Conservation (phyloP, 345 rosid genomes). For the Salix koriyanagi region DNA sequence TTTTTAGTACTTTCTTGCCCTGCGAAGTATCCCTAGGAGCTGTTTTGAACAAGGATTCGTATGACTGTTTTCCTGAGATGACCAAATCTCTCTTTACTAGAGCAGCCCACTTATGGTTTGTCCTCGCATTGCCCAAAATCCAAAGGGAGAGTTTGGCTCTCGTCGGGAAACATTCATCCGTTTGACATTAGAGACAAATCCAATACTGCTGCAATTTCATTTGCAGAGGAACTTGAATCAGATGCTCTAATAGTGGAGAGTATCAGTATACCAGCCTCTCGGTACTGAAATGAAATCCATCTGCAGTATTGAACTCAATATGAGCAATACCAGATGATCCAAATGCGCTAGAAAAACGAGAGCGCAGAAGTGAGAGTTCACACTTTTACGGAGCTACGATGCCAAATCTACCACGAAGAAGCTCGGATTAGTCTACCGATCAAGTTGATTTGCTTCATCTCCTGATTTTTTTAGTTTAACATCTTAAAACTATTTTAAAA, state of each 20-base stretch:
- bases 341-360: constrained; percentile 63
- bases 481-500: no score
- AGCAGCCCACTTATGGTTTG: constrained; percentile 74
- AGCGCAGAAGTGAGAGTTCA: constrained; percentile 75
- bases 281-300: constrained; percentile 98
- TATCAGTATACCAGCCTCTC: constrained; percentile 86
- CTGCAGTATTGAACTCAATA: constrained; percentile 91
- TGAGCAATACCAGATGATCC: constrained; percentile 65
- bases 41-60: constrained; percentile 38
- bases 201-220: constrained; percentile 61
- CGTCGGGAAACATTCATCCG: constrained; percentile 95
- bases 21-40: constrained; percentile 16
- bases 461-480: no score
- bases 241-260: constrained; percentile 93
- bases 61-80: constrained; percentile 57
- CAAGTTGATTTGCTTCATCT: no score
- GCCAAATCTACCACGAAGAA: constrained; percentile 76
- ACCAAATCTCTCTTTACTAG: constrained; percentile 67
- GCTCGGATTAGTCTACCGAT: constrained; percentile 51
- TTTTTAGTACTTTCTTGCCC: constrained; percentile 22
- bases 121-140: constrained; percentile 79
- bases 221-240: constrained; percentile 29
- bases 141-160: constrained; percentile 92
- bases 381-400: constrained; percentile 83
- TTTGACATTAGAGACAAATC: constrained; percentile 89